A percentile compares a stretch with the other conserved stretches of the same genome.
phyloP scores from a whole-genome alignment of 2,329 filamentous ascomycete species.

The Madurella fahalii region DNA sequence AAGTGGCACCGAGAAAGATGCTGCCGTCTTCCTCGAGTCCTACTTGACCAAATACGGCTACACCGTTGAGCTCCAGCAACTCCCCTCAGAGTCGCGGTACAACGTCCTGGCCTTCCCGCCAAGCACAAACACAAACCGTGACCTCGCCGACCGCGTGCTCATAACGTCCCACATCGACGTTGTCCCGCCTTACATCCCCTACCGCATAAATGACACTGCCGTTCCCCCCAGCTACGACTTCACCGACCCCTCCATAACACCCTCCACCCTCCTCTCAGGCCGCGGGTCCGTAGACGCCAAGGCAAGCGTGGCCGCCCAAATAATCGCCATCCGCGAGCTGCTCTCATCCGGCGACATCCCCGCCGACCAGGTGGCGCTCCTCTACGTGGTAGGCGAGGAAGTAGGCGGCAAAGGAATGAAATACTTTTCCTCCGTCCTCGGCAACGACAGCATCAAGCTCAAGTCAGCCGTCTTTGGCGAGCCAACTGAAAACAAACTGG shows the following conservation, averaged over 20 bases:
- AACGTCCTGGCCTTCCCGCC: constrained; percentile 69
- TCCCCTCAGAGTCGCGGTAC: constrained; percentile 49
- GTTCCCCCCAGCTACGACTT: constrained; percentile 23
- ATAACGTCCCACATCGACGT: constrained; percentile 79
- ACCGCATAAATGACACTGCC: constrained; percentile 44
- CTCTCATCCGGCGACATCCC: constrained; percentile 37
- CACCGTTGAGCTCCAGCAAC: constrained; percentile 39
- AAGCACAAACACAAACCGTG: constrained; percentile 46
- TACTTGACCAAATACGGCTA: constrained; percentile 56
- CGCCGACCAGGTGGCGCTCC: constrained; percentile 39
- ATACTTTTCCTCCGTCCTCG: constrained; percentile 41
- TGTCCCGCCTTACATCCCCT: constrained; percentile 69
- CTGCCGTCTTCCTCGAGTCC: constrained; percentile 63
- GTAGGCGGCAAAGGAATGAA: constrained; percentile 75
- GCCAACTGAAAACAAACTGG: constrained; percentile 83
- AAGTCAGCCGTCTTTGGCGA: constrained; percentile 85
- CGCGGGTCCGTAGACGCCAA: constrained; percentile 73
- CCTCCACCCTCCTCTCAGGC: constrained; percentile 58
- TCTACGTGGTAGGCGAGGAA: constrained; percentile 82
- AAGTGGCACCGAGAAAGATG: constrained; percentile 61
- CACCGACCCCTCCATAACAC: constrained; percentile 30
- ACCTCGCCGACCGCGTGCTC: constrained; percentile 58
- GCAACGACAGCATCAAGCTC: constrained; percentile 30
- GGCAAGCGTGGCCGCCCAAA: constrained; percentile 66
- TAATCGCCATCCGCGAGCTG: constrained; percentile 61